Evolutionary conservation across 2,329 filamentous ascomycete genomes (phyloP), one percentile per base, ranked within the genome.

Genomic region (Venturia nashicola): DNA sequence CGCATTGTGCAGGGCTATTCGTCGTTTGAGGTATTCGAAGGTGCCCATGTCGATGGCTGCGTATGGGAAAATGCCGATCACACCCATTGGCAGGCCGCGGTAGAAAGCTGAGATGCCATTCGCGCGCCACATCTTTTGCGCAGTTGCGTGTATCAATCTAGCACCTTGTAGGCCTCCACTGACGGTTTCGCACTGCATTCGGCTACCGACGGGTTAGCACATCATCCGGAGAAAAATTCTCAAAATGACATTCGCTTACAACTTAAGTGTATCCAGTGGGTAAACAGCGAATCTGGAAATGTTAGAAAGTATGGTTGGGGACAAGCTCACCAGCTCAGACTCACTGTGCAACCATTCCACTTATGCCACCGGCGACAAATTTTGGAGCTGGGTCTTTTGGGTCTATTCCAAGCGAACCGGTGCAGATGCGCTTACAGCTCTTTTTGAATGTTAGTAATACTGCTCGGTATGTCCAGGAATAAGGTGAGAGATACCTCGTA

Each of bases 1-100:
- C 14, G 91, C 89, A 71, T 91, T 89, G 67, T 87, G 86, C 4
- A 77, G 77, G 42, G 88, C 83, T 67, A 95, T 85, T 8, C 81
- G 81, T 59, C 83, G 85, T 76, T 99, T 99, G 66, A 97, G 82
- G 66, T 94, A 86, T 76, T 99, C 94, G 71, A 97, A 99, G 0
- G 91, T 96, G 68, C 90, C 91, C 71, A 99, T 87, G 72, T 99
- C 94, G 72, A 99, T 95, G 61, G 94, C 94, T 51, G 91, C 93
- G 74, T 97, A 99, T 0, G 94, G 94, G 71, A 99, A 99, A 86
- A 97, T 97, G 73, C 94, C 94, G 61, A 97, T 78, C 4, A 99
- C 82, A 18, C 94, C 94, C 84, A 97, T 94, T 0, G 91, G 92
- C 42, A 99, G 82, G 48, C 94, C 94, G 63, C 93, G 90, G 75